These are phyloP conservation scores for Nyctanthes arbortristis DNA, from an alignment of 257 asterid species.

Conservation along the genomic window DNA sequence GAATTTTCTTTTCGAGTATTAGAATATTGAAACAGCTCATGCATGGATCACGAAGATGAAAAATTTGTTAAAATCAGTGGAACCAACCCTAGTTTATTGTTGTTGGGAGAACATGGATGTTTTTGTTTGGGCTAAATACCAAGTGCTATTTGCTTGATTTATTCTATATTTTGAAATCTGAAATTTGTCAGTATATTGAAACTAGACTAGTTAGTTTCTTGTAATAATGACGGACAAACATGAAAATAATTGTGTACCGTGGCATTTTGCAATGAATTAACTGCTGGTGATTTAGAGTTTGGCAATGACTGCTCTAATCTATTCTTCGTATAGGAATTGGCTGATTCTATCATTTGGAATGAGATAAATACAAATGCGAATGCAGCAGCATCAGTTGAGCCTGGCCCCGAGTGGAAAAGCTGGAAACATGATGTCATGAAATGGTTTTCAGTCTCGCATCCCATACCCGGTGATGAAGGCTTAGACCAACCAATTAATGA, in stretches of 20 bases:
- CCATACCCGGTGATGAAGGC: slow-evolving; percentile 40
- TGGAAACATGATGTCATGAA: slow-evolving; percentile 94
- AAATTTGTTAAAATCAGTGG: neutral
- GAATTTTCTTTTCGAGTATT: neutral
- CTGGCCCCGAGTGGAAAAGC: slow-evolving; percentile 72
- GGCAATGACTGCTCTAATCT: slow-evolving; percentile 15
- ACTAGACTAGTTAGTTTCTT: slow-evolving; percentile 12
- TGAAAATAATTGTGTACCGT: slow-evolving; percentile 2
- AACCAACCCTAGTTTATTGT: slow-evolving; percentile 7
- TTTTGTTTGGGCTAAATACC: neutral
- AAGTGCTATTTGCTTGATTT: neutral
- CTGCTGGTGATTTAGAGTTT: slow-evolving; percentile 1
- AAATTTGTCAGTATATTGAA: neutral
- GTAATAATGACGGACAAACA: slow-evolving; percentile 9
- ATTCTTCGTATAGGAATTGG: slow-evolving; percentile 63
- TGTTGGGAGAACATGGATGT: neutral
- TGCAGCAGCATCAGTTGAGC: slow-evolving; percentile 49
- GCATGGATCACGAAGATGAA: neutral
- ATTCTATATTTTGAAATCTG: no score
- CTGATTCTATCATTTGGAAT: slow-evolving; percentile 77
- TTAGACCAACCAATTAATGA: slow-evolving; percentile 49
- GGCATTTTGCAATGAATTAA: slow-evolving; percentile 1
- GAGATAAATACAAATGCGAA: slow-evolving; percentile 67
- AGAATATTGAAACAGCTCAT: slow-evolving; percentile 10
- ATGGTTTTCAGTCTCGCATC: slow-evolving; percentile 80